These are phyloP conservation scores for Cetraspora pellucida DNA, from an alignment of 192 early-diverging fungal species.

Conservation along the genomic window DNA sequence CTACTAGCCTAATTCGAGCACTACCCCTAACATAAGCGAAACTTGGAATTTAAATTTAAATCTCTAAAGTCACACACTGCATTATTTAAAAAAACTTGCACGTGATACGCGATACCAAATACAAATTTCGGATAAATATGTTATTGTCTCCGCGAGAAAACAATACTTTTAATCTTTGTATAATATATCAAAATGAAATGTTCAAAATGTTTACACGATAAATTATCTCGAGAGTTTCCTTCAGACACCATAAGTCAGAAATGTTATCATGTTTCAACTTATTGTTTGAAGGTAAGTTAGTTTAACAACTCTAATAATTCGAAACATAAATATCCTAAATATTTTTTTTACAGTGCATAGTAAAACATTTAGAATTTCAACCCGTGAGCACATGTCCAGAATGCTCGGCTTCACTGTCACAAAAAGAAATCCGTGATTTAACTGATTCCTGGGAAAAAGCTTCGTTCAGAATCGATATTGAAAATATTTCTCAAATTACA, in stretches of 20 bases:
- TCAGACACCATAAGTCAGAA: constrained; percentile 6
- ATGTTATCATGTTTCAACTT: constrained; percentile 28
- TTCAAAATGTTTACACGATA: constrained; percentile 27
- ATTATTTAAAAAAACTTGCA: no score
- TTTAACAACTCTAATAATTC: no score
- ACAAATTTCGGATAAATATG: no score
- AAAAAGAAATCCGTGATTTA: not conserved
- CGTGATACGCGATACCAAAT: no score
- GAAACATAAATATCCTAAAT: not conserved
- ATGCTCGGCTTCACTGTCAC: not conserved
- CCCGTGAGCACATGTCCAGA: constrained; percentile 5
- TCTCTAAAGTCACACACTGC: no score
- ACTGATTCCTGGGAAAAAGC: constrained; percentile 18
- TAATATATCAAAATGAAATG: constrained; percentile 32
- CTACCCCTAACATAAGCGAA: no score
- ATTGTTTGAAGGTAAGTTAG: constrained; percentile 30
- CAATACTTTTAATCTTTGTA: not conserved
- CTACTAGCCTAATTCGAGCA: no score
- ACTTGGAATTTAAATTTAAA: no score
- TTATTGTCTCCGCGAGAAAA: no score
- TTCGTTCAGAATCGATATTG: constrained; percentile 21
- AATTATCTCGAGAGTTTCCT: constrained; percentile 35
- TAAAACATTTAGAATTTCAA: not conserved
- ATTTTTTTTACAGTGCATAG: constrained; percentile 2
- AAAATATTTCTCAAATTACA: constrained; percentile 2